Evolutionary conservation across 2,329 filamentous ascomycete species (phyloP).

Genomic region (Ophiostoma fasciatum): DNA sequence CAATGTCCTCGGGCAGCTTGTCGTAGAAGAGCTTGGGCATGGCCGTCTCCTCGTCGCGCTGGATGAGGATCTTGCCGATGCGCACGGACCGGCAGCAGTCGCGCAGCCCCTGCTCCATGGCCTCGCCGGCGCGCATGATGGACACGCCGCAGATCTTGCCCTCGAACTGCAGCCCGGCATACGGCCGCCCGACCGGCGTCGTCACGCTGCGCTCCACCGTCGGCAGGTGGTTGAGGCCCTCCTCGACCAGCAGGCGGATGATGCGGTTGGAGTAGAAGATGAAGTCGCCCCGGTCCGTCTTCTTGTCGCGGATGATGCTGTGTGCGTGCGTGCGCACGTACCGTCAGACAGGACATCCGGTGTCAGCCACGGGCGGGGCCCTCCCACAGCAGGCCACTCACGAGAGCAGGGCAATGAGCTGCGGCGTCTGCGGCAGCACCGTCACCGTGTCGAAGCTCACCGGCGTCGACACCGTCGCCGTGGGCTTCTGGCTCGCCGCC

Average conservation of each 20-base stretch:
- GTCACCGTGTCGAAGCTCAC: slow-evolving; percentile 78
- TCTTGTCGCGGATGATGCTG: slow-evolving; percentile 89
- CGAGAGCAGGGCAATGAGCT: slow-evolving; percentile 95
- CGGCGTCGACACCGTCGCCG: slow-evolving; percentile 73
- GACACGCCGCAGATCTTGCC: slow-evolving; percentile 97
- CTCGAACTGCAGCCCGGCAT: slow-evolving; percentile 86
- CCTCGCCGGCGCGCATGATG: slow-evolving; percentile 95
- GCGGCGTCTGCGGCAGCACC: slow-evolving; percentile 81
- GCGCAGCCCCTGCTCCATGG: slow-evolving; percentile 92
- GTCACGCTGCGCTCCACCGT: slow-evolving; percentile 79
- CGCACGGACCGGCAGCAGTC: slow-evolving; percentile 97
- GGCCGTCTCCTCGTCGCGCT: slow-evolving; percentile 88
- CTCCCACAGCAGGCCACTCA: slow-evolving; percentile 38
- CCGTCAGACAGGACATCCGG: too few species aligned
- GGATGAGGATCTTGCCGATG: slow-evolving; percentile 97
- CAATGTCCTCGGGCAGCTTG: slow-evolving; percentile 89
- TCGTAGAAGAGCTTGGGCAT: slow-evolving; percentile 93
- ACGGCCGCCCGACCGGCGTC: slow-evolving; percentile 77
- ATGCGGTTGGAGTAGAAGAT: slow-evolving; percentile 99
- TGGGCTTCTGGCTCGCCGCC: slow-evolving; percentile 62
- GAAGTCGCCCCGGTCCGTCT: slow-evolving; percentile 85
- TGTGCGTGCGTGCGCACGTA: background rate
- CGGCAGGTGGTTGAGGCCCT: slow-evolving; percentile 91
- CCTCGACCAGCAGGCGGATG: slow-evolving; percentile 89
- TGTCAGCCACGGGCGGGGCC: too few species aligned